Base-by-base conservation (phyloP, 495 filamentous ascomycete genomes). In the Talaromyces adpressus region DNA sequence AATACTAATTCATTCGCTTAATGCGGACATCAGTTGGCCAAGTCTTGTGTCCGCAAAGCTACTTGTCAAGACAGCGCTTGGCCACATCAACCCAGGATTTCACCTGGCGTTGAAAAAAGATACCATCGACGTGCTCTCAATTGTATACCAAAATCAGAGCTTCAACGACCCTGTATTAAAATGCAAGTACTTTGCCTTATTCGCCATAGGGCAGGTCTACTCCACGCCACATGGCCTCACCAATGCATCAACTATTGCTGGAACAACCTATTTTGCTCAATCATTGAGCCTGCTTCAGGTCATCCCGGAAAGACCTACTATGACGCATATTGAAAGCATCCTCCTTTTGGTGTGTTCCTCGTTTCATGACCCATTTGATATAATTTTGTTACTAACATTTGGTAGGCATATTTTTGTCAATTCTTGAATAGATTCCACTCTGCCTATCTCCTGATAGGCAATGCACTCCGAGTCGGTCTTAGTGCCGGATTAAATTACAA, bases 401-500 rank as follows among this genome's bases (percentile, higher is more conserved):
- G n/a, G 45, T 9, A 79, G 76, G 77, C 76, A 2, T 59, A 79
- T 3, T 81, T 78, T 51, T 81, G 77, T 1, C 75, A 79, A 53
- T 77, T 78, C 63, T 69, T 79, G 27, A 81, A 81, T 57, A 73
- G 78, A 29, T 76, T 77, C 4, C 75, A 79, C 63, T 78, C 75
- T 0, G 76, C 78, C 12, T 77, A 77, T 22, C 67, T 75, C 0
- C 65, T 81, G 11, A 74, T 77, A 22, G 74, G 78, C 30, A 77
- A 73, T 11, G 77, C 77, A 36, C 75, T 81, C 73, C 75, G 77
- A 18, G 67, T 77, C 60, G 71, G 75, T 34, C 61, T 81, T 4
- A 74, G 70, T 22, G 79, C 79, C 14, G 78, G 78, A 3, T 54
- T 81, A 20, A 79, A 81, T 62, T 77, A 79, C 62, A 79, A 79